Evolutionary conservation across 345 rosid species (phyloP).

Genomic region (Pugionium cornutum): DNA sequence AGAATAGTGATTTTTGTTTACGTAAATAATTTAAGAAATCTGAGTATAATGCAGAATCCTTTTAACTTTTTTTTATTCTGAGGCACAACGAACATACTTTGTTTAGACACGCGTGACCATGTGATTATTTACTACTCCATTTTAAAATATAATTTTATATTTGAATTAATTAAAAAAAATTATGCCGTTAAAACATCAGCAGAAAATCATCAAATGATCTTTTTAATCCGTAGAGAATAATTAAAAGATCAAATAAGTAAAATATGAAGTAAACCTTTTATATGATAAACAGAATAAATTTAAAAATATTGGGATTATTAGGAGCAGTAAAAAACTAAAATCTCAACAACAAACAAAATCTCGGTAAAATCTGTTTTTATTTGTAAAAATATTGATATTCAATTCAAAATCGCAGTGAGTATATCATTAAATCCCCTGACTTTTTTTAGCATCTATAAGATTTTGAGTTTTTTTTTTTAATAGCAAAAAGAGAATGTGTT

Average conservation of each 20-base stretch:
- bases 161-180: too few species aligned
- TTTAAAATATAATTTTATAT: too few species aligned
- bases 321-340: neutral
- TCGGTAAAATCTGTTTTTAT: neutral
- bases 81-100: slow-evolving; percentile 24
- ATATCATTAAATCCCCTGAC: neutral
- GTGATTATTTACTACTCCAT: too few species aligned
- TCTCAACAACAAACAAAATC: slow-evolving; percentile 21
- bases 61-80: neutral
- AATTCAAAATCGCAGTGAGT: slow-evolving; percentile 11
- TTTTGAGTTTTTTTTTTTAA: neutral
- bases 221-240: too few species aligned
- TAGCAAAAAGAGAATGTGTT: neutral
- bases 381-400: neutral
- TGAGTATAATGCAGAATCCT: slow-evolving; percentile 17
- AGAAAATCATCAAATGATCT: too few species aligned
- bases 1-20: slow-evolving; percentile 31
- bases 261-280: too few species aligned
- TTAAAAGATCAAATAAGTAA: too few species aligned
- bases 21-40: neutral
- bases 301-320: neutral
- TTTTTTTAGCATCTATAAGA: neutral
- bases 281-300: neutral
- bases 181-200: too few species aligned
- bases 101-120: too few species aligned